Base-by-base conservation (phyloP, 345 rosid species). In the Laguncularia racemosa region DNA sequence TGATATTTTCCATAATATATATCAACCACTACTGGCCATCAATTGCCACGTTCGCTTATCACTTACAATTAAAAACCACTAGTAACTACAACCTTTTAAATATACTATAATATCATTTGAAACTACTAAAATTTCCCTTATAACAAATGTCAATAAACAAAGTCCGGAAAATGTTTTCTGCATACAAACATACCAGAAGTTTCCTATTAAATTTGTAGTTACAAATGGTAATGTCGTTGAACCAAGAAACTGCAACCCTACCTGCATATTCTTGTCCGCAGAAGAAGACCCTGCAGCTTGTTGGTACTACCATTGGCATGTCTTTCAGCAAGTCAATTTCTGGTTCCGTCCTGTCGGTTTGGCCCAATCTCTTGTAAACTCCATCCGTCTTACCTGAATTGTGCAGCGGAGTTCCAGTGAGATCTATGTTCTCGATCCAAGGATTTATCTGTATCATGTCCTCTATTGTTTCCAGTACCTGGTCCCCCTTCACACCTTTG, bases 241-340 rank as follows among this genome's bases (percentile, higher is more conserved):
- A 48, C 49, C 54, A 26, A 58, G 44, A 14, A 53, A 46, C 20
- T 20, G 50, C 33, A 38, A 54, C 16, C 15, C 61, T 66, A 85
- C 93, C 98, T 60, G 96, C 95, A 68, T 79, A 80, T 71, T 92
- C 97, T 81, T 84, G 95, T 9, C 98, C 98, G 62, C 98, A 92
- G 57, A 92, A 77, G 83, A 92, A 89, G 61, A 81, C 95, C 44
- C 96, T 80, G 16, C 89, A 68, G 66, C 89, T 92, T 73, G 67
- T 89, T 13, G 97, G 96, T 70, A 83, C 88, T 3, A 85, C 78
- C 18, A 89, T 83, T 20, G 91, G 84, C 96, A 86, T 89, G 62
- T 93, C 97, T 71, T 85, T 85, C 57, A 87, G 77, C 78, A 81
- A 61, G 68, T 83, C 91, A 17, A 38, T 62, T 59, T 84, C 96